Base-by-base conservation (phyloP, 2,329 filamentous ascomycete species). In the Diatrype stigma region DNA sequence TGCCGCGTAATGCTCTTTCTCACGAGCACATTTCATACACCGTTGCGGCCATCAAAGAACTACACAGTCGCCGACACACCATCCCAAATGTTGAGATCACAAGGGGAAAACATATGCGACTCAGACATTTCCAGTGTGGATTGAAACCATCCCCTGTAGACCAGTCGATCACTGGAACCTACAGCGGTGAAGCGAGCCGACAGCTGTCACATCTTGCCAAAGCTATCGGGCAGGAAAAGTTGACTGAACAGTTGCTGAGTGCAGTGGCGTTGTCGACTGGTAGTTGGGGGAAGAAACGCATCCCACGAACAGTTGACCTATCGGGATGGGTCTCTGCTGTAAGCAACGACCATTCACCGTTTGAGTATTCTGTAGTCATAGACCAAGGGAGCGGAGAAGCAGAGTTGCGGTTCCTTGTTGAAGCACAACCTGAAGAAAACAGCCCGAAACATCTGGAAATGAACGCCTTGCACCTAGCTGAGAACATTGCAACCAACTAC, bases 1-100 rank as follows among this genome's bases (percentile, higher is more conserved):
- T 58, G 17, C 58, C 55, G 35, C 54, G 58, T 10, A 45, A 60
- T 26, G 54, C 58, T 21, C 42, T 59, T 28, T 58, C 53, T 16
- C 52, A 56, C 12, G 34, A 56, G 40, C 57, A 60, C 40, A 58
- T 60, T 16, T 45, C 51, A 17, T 60, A 59, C 32, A 55, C 54
- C 1, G 52, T 58, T 17, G 54, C 53, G 2, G 55, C 57, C 6
- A 54, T 60, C 12, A 55, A 50, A 28, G 47, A 54, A 28, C 26
- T 60, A 11, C 42, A 58, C 40, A 48, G 49, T 12, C 46, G 54
- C 10, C 52, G 58, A 17, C 54, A 58, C 42, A 42, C 46, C 10
- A 58, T 60, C 28, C 57, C 56, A 0, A 56, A 58, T 30, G 57
- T 56, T 1, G 37, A 46, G 28, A 59, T 60, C 28, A 54, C 50